Conservation (phyloP, 2,329 filamentous ascomycete species). For the Colletotrichum sp. region DNA sequence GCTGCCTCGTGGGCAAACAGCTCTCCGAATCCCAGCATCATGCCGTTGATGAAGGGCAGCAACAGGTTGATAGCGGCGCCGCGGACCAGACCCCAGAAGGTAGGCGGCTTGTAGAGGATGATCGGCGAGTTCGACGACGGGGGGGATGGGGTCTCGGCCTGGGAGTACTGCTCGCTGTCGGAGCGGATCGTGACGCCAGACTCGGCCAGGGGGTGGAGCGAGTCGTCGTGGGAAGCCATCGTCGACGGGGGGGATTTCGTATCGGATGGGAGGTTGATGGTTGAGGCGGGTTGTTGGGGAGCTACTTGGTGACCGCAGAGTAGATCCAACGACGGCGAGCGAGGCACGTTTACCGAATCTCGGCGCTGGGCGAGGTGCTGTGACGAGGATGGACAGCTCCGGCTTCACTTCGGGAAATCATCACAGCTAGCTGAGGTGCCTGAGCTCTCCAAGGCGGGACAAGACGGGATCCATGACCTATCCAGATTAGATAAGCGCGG, state of each 20-base stretch:
- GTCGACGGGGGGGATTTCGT: constrained; percentile 8
- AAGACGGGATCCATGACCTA: not conserved
- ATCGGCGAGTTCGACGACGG: constrained; percentile 70
- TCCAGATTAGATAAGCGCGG: constrained; percentile 8
- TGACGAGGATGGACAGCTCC: not conserved
- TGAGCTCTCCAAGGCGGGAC: not conserved
- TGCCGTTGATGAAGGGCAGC: constrained; percentile 92
- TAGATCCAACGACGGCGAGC: not conserved
- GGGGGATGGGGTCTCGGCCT: constrained; percentile 65
- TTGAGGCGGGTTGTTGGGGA: not conserved
- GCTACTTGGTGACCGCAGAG: not conserved
- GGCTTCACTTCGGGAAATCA: constrained; percentile 21
- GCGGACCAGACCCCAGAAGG: constrained; percentile 82
- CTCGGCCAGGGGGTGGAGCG: constrained; percentile 61
- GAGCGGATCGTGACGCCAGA: constrained; percentile 80
- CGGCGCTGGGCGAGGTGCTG: not conserved
- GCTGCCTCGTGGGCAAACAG: constrained; percentile 95
- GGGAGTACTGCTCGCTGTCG: constrained; percentile 83
- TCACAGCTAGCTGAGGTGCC: not conserved
- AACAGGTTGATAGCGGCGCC: constrained; percentile 96
- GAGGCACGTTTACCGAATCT: constrained; percentile 9
- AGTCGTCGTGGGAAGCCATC: constrained; percentile 59
- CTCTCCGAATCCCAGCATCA: constrained; percentile 98
- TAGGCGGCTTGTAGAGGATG: constrained; percentile 88
- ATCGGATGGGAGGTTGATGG: not conserved